A percentile compares a stretch with the other conserved stretches of the same genome.
These are phyloP conservation scores for Cladophialophora yegresii DNA, from an alignment of 2,329 filamentous ascomycete species.

Conservation along the genomic window DNA sequence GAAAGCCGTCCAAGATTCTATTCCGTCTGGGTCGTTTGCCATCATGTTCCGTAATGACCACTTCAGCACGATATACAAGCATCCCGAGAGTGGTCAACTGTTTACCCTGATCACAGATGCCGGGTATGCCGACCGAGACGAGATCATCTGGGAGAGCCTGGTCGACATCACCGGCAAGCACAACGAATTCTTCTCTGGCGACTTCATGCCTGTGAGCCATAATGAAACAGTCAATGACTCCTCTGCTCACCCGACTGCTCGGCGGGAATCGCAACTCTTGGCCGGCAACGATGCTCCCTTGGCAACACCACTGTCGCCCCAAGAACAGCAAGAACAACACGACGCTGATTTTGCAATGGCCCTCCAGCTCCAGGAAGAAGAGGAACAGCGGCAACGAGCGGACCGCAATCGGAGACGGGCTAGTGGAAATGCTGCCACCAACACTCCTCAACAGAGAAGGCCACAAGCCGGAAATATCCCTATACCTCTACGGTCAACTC, in stretches of 20 bases:
- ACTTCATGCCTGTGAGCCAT: slow-evolving; percentile 82
- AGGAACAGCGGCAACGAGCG: slow-evolving; percentile 57
- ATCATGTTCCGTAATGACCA: slow-evolving; percentile 98
- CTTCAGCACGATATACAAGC: slow-evolving; percentile 90
- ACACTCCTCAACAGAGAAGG: slow-evolving; percentile 29
- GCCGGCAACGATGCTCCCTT: slow-evolving; percentile 14
- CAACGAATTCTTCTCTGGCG: slow-evolving; percentile 83
- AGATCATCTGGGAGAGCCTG: slow-evolving; percentile 94
- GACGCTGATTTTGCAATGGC: slow-evolving; percentile 76
- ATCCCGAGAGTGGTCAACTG: slow-evolving; percentile 73
- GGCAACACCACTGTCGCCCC: slow-evolving; percentile 43
- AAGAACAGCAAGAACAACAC: slow-evolving; percentile 70
- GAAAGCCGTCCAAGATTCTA: slow-evolving; percentile 67
- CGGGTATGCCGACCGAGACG: slow-evolving; percentile 81
- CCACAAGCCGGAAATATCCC: slow-evolving; percentile 32
- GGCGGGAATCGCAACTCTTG: slow-evolving; percentile 28
- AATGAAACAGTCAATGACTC: slow-evolving; percentile 19
- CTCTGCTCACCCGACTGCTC: slow-evolving; percentile 26
- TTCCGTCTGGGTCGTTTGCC: slow-evolving; percentile 76
- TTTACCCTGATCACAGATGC: slow-evolving; percentile 89
- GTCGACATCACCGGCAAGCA: slow-evolving; percentile 82
- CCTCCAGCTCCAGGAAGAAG: slow-evolving; percentile 90
- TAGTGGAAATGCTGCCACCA: slow-evolving; percentile 30
- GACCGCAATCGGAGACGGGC: slow-evolving; percentile 26
- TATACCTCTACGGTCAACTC: slow-evolving; percentile 18